phyloP scores from a whole-genome alignment of 2,329 filamentous ascomycete species.

The Elsinoe fawcettii region DNA sequence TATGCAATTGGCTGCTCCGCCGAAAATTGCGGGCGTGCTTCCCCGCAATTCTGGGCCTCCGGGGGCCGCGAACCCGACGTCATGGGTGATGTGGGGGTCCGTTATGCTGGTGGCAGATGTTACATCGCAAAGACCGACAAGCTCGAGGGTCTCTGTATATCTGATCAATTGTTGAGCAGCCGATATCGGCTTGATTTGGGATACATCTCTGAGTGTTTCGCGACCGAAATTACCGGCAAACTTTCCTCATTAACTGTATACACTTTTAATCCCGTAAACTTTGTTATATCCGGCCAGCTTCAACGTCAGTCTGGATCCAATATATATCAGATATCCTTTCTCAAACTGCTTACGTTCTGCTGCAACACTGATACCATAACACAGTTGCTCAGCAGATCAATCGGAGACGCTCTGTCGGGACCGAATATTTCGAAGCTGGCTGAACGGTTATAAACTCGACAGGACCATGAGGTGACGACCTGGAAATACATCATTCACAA shows the following conservation, averaged over 20 bases:
- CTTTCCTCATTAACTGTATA: not conserved
- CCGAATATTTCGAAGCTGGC: too few relatives aligned
- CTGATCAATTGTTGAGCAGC: not conserved
- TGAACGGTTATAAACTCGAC: not conserved
- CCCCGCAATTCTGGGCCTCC: constrained; percentile 5
- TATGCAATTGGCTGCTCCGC: constrained; percentile 1
- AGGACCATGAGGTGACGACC: not conserved
- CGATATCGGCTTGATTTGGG: constrained; percentile 12
- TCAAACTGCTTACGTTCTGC: not conserved
- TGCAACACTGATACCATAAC: not conserved
- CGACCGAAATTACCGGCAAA: not conserved
- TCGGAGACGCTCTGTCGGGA: too few relatives aligned
- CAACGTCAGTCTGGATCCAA: not conserved
- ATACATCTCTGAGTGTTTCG: not conserved
- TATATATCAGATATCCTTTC: not conserved
- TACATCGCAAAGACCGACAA: too few relatives aligned
- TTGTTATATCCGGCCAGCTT: not conserved
- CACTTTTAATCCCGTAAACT: constrained; percentile 17
- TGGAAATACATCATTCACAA: not conserved
- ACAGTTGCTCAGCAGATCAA: too few relatives aligned
- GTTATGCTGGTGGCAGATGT: not conserved
- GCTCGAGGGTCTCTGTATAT: not conserved
- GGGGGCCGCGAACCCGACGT: not conserved
- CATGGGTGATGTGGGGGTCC: not conserved
- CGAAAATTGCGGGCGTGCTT: not conserved